Evolutionary conservation across 2,329 filamentous ascomycete species (phyloP), one percentile per base, ranked within the genome.

Genomic region (Trichoderma citrinoviride): DNA sequence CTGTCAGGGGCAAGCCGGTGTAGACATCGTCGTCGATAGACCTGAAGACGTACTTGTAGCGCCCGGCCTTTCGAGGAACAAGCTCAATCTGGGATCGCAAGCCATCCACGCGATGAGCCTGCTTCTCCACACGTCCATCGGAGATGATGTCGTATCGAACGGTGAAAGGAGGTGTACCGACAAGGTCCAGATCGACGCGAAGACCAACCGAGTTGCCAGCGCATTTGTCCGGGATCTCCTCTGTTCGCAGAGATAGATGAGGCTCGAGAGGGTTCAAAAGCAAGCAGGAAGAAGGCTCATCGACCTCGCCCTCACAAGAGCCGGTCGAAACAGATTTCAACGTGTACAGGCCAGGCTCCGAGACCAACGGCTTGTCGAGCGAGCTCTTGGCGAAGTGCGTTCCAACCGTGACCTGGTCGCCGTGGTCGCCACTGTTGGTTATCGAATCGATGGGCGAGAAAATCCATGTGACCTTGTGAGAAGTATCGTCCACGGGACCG

Each of bases 201-300:
- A 99, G 84, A 46, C 95, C 95, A 67, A 99, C 91, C 0, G 95
- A 92, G 73, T 93, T 97, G 54, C 93, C 93, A 41, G 93, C 94
- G 75, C 95, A 99, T 74, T 96, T 96, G 76, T 99, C 95, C 60
- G 92, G 90, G 49, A 99, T 93, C 67, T 93, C 89, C 70, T 96
- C 90, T 7, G 87, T 83, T 37, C 84, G 85, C 56, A 99, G 81
- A 5, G 86, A 82, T 65, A 99, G 76, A 63, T 89, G 87, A 10
- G 95, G 95, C 77, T 97, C 89, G 0, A 95, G 89, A 5, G 95
- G 95, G 69, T 98, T 99, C 69, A 96, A 83, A 61, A 99, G 81
- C 65, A 97, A 82, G 75, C 94, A 98, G n/a, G 93, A 95, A 2
- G 94, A 91, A 29, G 95, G 95, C 75, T 99, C 95, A 68, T 94